A percentile compares a stretch with the other conserved stretches of the same genome.
Evolutionary conservation across 208 protist genomes (phyloP).

Genomic region (Trypanosomatidae sp.): DNA sequence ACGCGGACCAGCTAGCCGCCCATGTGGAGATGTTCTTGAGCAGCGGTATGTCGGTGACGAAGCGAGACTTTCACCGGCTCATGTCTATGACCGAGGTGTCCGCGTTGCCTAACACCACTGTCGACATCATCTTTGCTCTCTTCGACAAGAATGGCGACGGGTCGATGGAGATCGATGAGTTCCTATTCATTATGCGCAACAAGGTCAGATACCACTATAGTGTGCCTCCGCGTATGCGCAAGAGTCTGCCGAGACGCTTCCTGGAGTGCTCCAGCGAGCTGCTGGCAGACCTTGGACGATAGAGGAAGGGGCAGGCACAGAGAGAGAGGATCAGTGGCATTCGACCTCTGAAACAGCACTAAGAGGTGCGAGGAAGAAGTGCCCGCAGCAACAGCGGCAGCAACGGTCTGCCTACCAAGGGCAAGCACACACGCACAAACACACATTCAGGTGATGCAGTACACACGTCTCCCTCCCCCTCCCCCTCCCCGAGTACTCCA

Average conservation of each 20-base stretch:
- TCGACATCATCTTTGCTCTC: conserved; percentile 70
- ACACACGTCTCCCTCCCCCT: neutral
- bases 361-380: neutral
- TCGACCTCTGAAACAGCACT: neutral
- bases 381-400: neutral
- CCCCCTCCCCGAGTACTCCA: neutral
- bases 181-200: conserved; percentile 75
- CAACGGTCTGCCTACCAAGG: neutral
- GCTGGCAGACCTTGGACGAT: conserved; percentile 7
- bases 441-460: neutral
- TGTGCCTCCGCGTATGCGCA: conserved; percentile 28
- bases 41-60: conserved; percentile 57
- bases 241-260: conserved; percentile 52
- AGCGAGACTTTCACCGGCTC: conserved; percentile 57
- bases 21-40: conserved; percentile 70
- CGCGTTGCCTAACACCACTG: conserved; percentile 29
- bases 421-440: neutral
- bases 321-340: neutral
- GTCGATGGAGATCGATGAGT: conserved; percentile 82
- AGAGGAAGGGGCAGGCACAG: neutral
- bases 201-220: conserved; percentile 77
- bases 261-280: conserved; percentile 48
- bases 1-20: conserved; percentile 47
- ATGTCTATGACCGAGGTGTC: conserved; percentile 51
- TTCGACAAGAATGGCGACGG: conserved; percentile 89